Conservation (phyloP, 2,329 filamentous ascomycete species). For the Didymella sp. region DNA sequence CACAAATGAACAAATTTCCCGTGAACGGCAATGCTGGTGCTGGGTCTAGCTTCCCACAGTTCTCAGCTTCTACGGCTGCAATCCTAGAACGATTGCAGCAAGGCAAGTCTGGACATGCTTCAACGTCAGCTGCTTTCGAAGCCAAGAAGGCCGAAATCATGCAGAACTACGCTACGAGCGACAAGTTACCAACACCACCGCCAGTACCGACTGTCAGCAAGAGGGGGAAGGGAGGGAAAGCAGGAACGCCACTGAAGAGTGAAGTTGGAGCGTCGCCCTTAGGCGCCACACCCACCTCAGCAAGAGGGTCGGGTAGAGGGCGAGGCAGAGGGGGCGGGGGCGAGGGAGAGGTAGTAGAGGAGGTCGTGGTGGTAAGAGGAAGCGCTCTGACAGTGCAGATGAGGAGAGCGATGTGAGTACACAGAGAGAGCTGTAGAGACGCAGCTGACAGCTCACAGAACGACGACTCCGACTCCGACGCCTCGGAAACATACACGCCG, state of each 20-base stretch:
- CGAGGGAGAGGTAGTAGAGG: constrained; percentile 48
- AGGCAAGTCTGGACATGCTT: constrained; percentile 41
- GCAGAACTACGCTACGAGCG: constrained; percentile 55
- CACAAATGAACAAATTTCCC: constrained; percentile 37
- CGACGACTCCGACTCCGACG: constrained; percentile 46
- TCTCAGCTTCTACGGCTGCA: constrained; percentile 51
- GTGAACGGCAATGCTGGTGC: constrained; percentile 5
- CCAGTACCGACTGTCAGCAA: constrained; percentile 40
- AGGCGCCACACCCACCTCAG: constrained; percentile 36
- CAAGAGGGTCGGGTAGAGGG: constrained; percentile 48
- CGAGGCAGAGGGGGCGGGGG: constrained; percentile 44
- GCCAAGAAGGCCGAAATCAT: constrained; percentile 56
- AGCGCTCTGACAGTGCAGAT: constrained; percentile 48
- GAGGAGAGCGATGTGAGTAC: constrained; percentile 45
- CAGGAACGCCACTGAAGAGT: constrained; percentile 44
- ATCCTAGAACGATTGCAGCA: constrained; percentile 51
- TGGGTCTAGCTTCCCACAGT: constrained; percentile 38
- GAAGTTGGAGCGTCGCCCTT: constrained; percentile 36
- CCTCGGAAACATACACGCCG: constrained; percentile 58
- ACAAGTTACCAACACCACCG: constrained; percentile 51
- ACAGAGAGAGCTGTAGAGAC: not conserved
- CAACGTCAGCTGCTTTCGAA: constrained; percentile 53
- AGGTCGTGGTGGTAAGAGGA: constrained; percentile 49
- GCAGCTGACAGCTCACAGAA: constrained; percentile 35
- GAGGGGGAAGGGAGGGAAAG: constrained; percentile 45